Evolutionary conservation across 768 basidiomycete genomes (phyloP), one percentile per base, ranked within the genome.

Genomic region (Austroboletus festivus): DNA sequence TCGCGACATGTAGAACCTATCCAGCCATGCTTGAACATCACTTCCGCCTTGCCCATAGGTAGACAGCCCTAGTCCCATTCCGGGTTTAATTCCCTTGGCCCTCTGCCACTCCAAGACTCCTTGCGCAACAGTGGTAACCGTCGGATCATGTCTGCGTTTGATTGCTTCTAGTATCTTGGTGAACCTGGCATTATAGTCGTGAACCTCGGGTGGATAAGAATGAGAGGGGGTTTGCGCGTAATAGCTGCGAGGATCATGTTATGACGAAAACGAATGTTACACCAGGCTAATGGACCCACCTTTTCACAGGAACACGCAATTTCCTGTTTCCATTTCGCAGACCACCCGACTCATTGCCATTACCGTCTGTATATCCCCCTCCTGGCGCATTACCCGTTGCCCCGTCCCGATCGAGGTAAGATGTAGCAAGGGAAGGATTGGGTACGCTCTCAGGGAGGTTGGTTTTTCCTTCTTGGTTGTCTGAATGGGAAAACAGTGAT

Each of bases 71-170:
- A 66, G 35, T 12, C 64, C 63, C 55, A 56, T 67, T 2, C 63
- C 64, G 11, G 56, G 46, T 35, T 55, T 65, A 1, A 64, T 62
- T 20, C 62, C 64, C n/a, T 57, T 67, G 42, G 50, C 75, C 28
- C 82, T 77, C 64, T 98, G 97, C 93, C 93, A 97, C 65, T 99
- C 95, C 50, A 97, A 74, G 4, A 99, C 89, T 41, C 95, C 95
- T 68, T 95, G 93, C 0, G 91, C 93, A 48, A 98, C 89, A 8
- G 94, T 96, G 6, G 95, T 94, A 8, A 98, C 96, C 0, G 96
- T 98, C 0, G 95, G 95, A 62, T 98, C 95, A 68, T 99, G 96
- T 11, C 96, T 77, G 48, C 77, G 81, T 73, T 99, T 99, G 76
- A 99, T 94, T 20, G 81, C 73, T 39, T 94, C 86, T 9, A 98